Evolutionary conservation across 2,329 filamentous ascomycete genomes (phyloP), one percentile per base, ranked within the genome.

Genomic region (Parascedosporium putredinis): DNA sequence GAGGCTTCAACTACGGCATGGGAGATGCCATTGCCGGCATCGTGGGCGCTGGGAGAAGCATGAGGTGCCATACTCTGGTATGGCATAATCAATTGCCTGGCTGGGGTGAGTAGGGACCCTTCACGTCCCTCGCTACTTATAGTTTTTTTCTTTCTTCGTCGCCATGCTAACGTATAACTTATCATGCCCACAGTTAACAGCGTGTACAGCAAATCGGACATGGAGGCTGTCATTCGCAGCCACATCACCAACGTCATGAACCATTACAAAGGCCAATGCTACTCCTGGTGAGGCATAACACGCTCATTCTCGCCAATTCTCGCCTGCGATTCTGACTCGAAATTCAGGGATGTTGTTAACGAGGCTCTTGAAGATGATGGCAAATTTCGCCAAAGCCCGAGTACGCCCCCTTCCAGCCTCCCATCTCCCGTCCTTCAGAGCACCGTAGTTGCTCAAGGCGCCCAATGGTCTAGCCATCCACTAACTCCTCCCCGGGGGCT

Each of bases 31-130:
- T 78, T 18, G 63, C 73, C 38, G 63, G 69, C 44, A 63, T 75
- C 16, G 74, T 75, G 10, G 65, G 29, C 25, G 75, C 75, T 53
- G 62, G 67, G 5, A 70, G 77, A 61, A 57, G 78, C 20, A 58
- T 84, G 47, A 70, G 83, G 50, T 85, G 83, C 61, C 83, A 87
- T 60, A 81, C 72, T 47, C 57, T 73, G 18, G 67, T 70, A 34
- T 74, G 71, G 71, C 67, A 78, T 59, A 60, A 55, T 46, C 61
- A 63, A 55, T 53, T 63, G 6, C 60, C 60, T n/a, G 52, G 18
- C 49, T 62, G 60, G 60, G 59, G 42, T 45, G 48, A 45, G 29
- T 45, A 20, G 27, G 8, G 6, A 6, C 34, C 34, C n/a, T 40
- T 40, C n/a, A n/a, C n/a, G n/a, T n/a, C n/a, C n/a, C n/a, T n/a